Percentiles rank a stretch among this genome's conserved stretches.
phyloP scores from a whole-genome alignment of 768 basidiomycete genomes.

The Suillus spraguei region DNA sequence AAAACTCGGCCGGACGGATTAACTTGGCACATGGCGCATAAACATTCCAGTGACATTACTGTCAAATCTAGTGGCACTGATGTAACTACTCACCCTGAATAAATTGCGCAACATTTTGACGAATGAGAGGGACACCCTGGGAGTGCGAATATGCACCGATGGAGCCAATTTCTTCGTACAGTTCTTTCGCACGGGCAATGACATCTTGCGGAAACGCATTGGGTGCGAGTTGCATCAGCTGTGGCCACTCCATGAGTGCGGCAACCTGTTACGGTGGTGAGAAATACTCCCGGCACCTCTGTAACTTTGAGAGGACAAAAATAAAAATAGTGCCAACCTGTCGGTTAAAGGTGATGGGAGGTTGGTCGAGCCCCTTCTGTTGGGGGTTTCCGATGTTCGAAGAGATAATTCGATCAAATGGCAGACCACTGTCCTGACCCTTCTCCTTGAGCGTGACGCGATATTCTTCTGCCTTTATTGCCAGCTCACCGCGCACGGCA shows the following conservation, averaged over 20 bases:
- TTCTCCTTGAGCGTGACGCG: conserved; percentile 67
- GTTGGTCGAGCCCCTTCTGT: conserved; percentile 91
- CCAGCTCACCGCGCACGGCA: conserved; percentile 95
- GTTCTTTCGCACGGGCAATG: conserved; percentile 76
- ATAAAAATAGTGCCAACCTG: conserved; percentile 60
- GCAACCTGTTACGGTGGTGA: conserved; percentile 60
- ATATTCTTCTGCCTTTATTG: conserved; percentile 89
- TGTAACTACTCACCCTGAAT: conserved; percentile 64
- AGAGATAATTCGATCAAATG: conserved; percentile 87
- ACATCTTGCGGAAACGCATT: conserved; percentile 86
- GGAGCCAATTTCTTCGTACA: conserved; percentile 86
- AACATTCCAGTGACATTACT: background rate
- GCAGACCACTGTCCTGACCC: conserved; percentile 51
- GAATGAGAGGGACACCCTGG: conserved; percentile 88
- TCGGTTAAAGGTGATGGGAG: conserved; percentile 87
- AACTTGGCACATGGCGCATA: background rate
- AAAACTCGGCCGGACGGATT: background rate
- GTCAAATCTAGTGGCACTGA: background rate
- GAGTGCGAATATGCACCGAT: conserved; percentile 96
- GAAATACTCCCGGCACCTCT: conserved; percentile 9
- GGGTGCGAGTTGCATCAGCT: conserved; percentile 74
- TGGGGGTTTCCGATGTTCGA: conserved; percentile 99
- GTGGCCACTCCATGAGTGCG: conserved; percentile 90
- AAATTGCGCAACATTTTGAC: conserved; percentile 86
- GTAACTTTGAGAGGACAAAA: background rate